Evolutionary conservation across 345 rosid species (phyloP).

Genomic region (Raphanus sativus): DNA sequence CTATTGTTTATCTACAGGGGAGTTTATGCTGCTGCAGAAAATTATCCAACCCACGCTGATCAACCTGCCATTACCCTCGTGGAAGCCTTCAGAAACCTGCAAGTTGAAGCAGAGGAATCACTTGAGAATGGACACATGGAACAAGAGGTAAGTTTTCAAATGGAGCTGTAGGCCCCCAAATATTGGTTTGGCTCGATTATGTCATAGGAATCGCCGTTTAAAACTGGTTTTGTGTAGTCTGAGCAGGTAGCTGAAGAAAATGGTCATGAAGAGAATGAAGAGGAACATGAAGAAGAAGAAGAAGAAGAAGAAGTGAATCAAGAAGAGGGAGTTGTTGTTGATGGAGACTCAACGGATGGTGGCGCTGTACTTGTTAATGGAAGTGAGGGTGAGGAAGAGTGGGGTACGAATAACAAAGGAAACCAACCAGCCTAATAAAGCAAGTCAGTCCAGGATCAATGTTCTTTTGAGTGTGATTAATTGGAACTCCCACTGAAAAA

Average conservation of each 20-base stretch:
- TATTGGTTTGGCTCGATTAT: neutral
- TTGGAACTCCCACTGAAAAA: slow-evolving; percentile 33
- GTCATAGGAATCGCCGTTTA: neutral
- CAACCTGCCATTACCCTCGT: slow-evolving; percentile 62
- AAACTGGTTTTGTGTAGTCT: neutral
- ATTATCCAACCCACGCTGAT: slow-evolving; percentile 57
- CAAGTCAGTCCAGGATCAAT: slow-evolving; percentile 74
- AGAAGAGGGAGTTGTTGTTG: slow-evolving; percentile 70
- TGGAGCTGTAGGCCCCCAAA: neutral
- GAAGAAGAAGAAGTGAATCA: slow-evolving; percentile 63
- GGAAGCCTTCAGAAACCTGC: slow-evolving; percentile 86
- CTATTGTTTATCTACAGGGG: slow-evolving; percentile 45
- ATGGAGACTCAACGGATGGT: slow-evolving; percentile 87
- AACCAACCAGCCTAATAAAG: slow-evolving; percentile 82
- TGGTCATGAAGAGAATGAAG: slow-evolving; percentile 48
- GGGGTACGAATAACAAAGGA: slow-evolving; percentile 93
- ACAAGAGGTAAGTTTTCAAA: slow-evolving; percentile 51
- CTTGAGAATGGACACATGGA: slow-evolving; percentile 72
- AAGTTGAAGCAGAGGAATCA: slow-evolving; percentile 68
- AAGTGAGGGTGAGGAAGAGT: slow-evolving; percentile 88
- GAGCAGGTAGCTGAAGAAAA: slow-evolving; percentile 57
- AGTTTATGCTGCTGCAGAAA: slow-evolving; percentile 62
- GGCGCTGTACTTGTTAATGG: slow-evolving; percentile 86
- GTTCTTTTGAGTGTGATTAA: slow-evolving; percentile 53
- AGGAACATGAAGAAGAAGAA: slow-evolving; percentile 56